A percentile compares a stretch with the other conserved stretches of the same genome.
These are phyloP conservation scores for Azolla pinnata DNA, from an alignment of 75 land plant species.

Conservation along the genomic window DNA sequence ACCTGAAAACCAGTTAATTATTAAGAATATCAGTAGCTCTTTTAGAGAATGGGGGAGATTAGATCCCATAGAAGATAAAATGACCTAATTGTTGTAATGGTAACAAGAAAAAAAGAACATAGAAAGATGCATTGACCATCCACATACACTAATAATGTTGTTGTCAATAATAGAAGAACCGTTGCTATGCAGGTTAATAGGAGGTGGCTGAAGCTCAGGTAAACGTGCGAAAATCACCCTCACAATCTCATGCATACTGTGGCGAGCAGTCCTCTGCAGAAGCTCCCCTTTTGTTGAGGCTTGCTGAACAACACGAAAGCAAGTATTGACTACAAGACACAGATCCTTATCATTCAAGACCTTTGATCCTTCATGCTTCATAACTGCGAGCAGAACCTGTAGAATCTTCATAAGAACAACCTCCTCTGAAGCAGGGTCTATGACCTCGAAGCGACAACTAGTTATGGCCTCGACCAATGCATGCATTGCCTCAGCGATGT, in stretches of 20 bases:
- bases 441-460: slow-evolving; percentile 86
- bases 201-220: slow-evolving; percentile 29
- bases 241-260: slow-evolving; percentile 95
- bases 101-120: too few relatives aligned
- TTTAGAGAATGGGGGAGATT: too few relatives aligned
- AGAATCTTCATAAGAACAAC: slow-evolving; percentile 91
- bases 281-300: slow-evolving; percentile 91
- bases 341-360: slow-evolving; percentile 79
- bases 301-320: slow-evolving; percentile 93
- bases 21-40: too few relatives aligned
- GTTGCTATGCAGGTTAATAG: too few relatives aligned
- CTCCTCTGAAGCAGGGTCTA: slow-evolving; percentile 96
- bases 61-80: too few relatives aligned
- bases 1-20: background rate
- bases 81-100: too few relatives aligned
- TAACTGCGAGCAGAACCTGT: slow-evolving; percentile 80
- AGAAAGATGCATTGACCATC: too few relatives aligned
- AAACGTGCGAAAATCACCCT: slow-evolving; percentile 72
- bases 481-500: slow-evolving; percentile 71
- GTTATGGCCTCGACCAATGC: slow-evolving; percentile 86
- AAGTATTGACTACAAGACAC: slow-evolving; percentile 84
- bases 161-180: too few relatives aligned
- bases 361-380: slow-evolving; percentile 58
- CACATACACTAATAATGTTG: too few relatives aligned
- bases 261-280: slow-evolving; percentile 75